Conservation (phyloP, 148 eudicot species). For the Vaccinium macrocarpon region DNA sequence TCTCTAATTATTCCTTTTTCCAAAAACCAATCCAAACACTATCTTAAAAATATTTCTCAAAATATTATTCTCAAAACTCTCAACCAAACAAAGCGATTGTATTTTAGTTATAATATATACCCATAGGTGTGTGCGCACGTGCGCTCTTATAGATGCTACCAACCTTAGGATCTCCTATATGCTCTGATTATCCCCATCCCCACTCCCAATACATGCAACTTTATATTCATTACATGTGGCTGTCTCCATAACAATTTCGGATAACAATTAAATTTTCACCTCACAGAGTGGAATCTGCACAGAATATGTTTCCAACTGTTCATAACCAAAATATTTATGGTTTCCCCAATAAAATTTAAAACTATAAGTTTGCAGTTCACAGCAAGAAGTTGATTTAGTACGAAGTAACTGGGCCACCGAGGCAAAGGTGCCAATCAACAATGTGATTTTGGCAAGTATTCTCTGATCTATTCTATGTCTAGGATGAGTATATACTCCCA, state of each 20-base stretch:
- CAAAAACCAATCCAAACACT: too few species aligned
- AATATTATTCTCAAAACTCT: too few species aligned
- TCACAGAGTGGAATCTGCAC: background rate
- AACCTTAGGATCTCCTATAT: background rate
- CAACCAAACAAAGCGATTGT: too few species aligned
- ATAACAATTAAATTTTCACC: background rate
- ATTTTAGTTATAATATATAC: background rate
- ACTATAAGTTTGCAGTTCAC: background rate
- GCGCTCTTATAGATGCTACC: background rate
- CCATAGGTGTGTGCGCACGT: too few species aligned
- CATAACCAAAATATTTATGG: background rate
- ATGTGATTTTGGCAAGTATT: background rate
- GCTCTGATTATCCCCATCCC: background rate
- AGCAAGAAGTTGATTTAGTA: background rate
- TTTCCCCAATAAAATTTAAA: background rate
- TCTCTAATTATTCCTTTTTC: too few species aligned
- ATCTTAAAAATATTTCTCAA: too few species aligned
- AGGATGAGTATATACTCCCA: background rate
- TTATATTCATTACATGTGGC: background rate
- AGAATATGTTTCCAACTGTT: background rate
- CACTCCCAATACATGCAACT: background rate
- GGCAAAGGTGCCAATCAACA: background rate
- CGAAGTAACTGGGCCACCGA: background rate
- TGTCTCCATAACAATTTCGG: background rate
- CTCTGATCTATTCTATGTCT: background rate